These are phyloP conservation scores for Cupressus sempervirens DNA, from an alignment of 75 land plant species.

Conservation along the genomic window DNA sequence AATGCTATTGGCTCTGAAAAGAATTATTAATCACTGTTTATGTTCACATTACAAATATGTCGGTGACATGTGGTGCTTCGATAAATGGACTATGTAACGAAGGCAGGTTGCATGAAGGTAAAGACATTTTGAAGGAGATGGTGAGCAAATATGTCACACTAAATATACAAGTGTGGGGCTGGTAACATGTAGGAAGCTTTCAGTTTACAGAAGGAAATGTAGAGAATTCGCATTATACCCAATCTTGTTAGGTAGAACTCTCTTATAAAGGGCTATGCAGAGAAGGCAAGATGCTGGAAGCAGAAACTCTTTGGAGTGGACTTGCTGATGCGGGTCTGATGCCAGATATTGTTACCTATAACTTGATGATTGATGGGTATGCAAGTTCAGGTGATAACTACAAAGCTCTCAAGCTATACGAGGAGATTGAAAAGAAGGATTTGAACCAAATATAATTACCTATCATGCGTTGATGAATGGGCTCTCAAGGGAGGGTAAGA, in stretches of 20 bases:
- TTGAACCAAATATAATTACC: slow-evolving; percentile 39
- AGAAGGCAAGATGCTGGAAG: slow-evolving; percentile 33
- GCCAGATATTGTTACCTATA: slow-evolving; percentile 64
- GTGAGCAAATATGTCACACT: slow-evolving; percentile 23
- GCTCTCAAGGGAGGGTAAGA: slow-evolving; percentile 28
- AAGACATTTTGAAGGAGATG: slow-evolving; percentile 40
- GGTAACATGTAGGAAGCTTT: slow-evolving; percentile 37
- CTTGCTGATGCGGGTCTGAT: slow-evolving; percentile 32
- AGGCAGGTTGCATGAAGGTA: slow-evolving; percentile 48
- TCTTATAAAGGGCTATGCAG: slow-evolving; percentile 50
- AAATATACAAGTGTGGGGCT: slow-evolving; percentile 31
- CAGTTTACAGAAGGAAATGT: slow-evolving; percentile 37
- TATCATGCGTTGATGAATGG: slow-evolving; percentile 38
- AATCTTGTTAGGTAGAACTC: slow-evolving; percentile 53
- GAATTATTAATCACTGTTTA: too few relatives aligned
- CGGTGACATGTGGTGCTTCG: slow-evolving; percentile 45
- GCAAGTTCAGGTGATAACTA: slow-evolving; percentile 20
- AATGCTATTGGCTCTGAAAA: too few relatives aligned
- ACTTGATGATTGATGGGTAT: slow-evolving; percentile 48
- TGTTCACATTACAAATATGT: too few relatives aligned
- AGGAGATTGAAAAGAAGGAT: slow-evolving; percentile 30
- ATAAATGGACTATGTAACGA: slow-evolving; percentile 51
- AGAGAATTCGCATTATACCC: slow-evolving; percentile 30
- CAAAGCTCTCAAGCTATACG: slow-evolving; percentile 32
- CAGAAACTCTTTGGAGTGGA: slow-evolving; percentile 35